Base-by-base conservation (phyloP, 2,329 filamentous ascomycete genomes). In the Verticillium alfalfae region DNA sequence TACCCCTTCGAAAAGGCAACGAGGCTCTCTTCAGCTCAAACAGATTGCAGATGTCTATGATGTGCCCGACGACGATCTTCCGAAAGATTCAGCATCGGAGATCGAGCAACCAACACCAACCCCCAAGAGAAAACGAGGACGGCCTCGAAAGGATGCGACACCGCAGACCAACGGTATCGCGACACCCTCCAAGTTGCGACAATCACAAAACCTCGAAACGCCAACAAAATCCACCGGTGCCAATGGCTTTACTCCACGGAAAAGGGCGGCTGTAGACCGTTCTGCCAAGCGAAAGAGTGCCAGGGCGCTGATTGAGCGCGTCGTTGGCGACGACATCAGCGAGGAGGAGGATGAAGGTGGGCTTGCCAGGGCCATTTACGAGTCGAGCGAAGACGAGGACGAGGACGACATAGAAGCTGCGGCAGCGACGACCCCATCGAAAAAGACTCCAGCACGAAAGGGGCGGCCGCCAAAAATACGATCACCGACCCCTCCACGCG, bases 201-300 rank as follows among this genome's bases (percentile, higher is more conserved):
- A 68, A 34, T 72, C 71, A 4, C 66, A 70, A 34, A 64, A 67
- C 3, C 70, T 75, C 7, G 68, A 71, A 57, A 82, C 81, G 0
- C 79, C 80, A 0, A 68, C 73, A 13, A 80, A 73, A 60, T 63
- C 67, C 4, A 68, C 65, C 26, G 69, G 70, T 12, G 59, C 69
- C 26, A 77, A 70, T 39, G 76, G 73, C 7, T 70, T 77, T 38
- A 92, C 89, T 1, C 89, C 91, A 0, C 84, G 85, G 41, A 83
- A 87, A 66, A 81, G 84, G 52, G 85, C 83, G 65, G 90, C 91
- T 66, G 90, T 90, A 22, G 92, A 97, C 75, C 87, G 90, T 57
- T 97, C 93, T 5, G 94, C 93, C 2, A 87, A 90, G 69, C 88
- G 88, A 70, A 97, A 97, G 80, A 96, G 91, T 72, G 90, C 90